Evolutionary conservation across 2,329 filamentous ascomycete species (phyloP), one percentile per base, ranked within the genome.

Genomic region (Colletotrichum scovillei): DNA sequence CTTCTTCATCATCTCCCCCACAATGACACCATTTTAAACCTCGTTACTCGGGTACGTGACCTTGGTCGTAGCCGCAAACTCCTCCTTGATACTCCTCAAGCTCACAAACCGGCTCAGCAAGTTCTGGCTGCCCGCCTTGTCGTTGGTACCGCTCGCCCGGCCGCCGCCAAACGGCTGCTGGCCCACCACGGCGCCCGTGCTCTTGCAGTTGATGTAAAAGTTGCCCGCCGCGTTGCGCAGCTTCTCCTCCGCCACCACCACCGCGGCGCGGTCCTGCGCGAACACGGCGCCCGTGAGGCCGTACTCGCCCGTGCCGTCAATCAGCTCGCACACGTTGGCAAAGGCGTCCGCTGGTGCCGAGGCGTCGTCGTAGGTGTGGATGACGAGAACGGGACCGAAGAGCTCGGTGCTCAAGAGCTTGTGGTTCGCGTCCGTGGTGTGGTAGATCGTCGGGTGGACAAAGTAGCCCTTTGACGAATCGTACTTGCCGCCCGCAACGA

Each of bases 181-280:
- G 16, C 91, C 92, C 8, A 93, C 92, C 28, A 94, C 91, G 19
- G 92, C 92, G 52, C 92, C 92, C 1, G 92, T 94, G 82, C 90
- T 92, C 89, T 95, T 95, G 86, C 92, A 93, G 85, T 95, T 96
- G 84, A 96, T 88, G 85, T 96, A 96, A 81, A 95, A 95, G 86
- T 96, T 96, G 55, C 94, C 94, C 0, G 94, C 93, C 0, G 92
- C 86, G 80, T 95, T 91, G 76, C 93, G 87, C 66, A 96, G 86
- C 74, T 87, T 88, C 77, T 95, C 90, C 82, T 95, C 93, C 0
- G 93, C 94, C 69, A 87, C 87, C 28, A 91, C 88, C 72, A 95
- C 84, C 16, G 88, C 92, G 59, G 87, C 83, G 53, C 94, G 86
- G 82, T 95, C 93, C 69, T 87, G 83, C 11, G 94, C 92, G 81